Evolutionary conservation across 2,329 filamentous ascomycete species (phyloP).

Genomic region (Paraconiothyrium sp.): DNA sequence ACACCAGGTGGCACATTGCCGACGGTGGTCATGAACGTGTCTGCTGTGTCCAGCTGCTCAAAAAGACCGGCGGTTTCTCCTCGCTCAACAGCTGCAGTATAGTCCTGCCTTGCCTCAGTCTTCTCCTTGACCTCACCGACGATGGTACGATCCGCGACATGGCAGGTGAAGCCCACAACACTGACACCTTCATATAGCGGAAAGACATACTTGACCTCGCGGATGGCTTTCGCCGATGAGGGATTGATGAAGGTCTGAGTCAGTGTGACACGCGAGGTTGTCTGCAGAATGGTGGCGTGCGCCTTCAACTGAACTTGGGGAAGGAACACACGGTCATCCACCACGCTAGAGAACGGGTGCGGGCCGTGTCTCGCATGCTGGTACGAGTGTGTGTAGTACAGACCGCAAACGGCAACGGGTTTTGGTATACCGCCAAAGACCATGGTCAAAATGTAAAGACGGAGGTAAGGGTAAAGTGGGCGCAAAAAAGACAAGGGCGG

Average conservation of each 20-base stretch:
- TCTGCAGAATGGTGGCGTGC: constrained; percentile 69
- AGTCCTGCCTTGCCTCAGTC: constrained; percentile 67
- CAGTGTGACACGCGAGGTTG: constrained; percentile 61
- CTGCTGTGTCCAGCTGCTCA: constrained; percentile 68
- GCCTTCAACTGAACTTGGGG: constrained; percentile 67
- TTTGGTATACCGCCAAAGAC: constrained; percentile 8
- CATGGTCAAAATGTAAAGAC: not conserved
- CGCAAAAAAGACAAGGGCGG: not conserved
- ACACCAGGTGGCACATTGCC: constrained; percentile 72
- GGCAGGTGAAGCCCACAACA: constrained; percentile 73
- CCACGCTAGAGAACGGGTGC: not conserved
- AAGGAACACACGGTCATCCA: constrained; percentile 53
- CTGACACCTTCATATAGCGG: constrained; percentile 78
- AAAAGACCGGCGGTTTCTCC: constrained; percentile 72
- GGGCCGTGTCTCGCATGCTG: not conserved
- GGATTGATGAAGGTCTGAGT: constrained; percentile 72
- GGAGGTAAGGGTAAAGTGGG: not conserved
- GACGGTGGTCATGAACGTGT: constrained; percentile 74
- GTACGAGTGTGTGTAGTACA: constrained; percentile 37
- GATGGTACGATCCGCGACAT: constrained; percentile 68
- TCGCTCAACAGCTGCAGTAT: constrained; percentile 64
- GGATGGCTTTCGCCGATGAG: constrained; percentile 53
- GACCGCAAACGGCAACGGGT: constrained; percentile 28
- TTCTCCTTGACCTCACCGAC: constrained; percentile 74
- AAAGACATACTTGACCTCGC: constrained; percentile 72